phyloP scores from a whole-genome alignment of 768 basidiomycete species.

The Clathrus columnatus region DNA sequence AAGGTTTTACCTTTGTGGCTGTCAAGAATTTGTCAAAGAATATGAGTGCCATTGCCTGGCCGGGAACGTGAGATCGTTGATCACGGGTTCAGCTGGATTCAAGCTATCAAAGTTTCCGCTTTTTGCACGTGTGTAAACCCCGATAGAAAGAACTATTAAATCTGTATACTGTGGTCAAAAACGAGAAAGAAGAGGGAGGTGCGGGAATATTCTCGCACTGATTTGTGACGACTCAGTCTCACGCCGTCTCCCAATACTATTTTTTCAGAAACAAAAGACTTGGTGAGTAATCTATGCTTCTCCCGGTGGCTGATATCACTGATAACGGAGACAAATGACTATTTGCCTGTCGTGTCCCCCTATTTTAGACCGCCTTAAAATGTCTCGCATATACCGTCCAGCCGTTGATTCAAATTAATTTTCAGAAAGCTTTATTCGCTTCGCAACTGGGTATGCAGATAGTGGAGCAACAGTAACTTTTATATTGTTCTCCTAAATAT shows the following conservation, averaged over 20 bases:
- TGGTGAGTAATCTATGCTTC: not conserved
- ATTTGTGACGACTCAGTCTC: too few species aligned
- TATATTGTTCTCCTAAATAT: not conserved
- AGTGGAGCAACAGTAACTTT: not conserved
- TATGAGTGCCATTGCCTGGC: not conserved
- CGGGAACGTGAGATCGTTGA: not conserved
- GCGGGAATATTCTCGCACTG: not conserved
- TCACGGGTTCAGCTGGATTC: not conserved
- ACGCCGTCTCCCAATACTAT: too few species aligned
- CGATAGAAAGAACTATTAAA: not conserved
- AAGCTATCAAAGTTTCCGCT: not conserved
- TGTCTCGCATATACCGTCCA: not conserved
- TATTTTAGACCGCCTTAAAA: not conserved
- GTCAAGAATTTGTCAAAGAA: not conserved
- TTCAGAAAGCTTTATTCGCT: too few species aligned
- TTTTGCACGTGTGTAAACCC: not conserved
- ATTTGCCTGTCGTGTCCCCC: not conserved
- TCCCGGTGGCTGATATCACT: not conserved
- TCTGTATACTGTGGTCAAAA: not conserved
- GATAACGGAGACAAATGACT: not conserved
- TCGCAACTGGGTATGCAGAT: not conserved
- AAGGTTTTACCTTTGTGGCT: not conserved
- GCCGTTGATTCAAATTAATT: not conserved
- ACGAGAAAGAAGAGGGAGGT: not conserved
- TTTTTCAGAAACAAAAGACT: too few species aligned